Evolutionary conservation across 2,329 filamentous ascomycete genomes (phyloP), one percentile per base, ranked within the genome.

Genomic region (Talaromyces sp.): DNA sequence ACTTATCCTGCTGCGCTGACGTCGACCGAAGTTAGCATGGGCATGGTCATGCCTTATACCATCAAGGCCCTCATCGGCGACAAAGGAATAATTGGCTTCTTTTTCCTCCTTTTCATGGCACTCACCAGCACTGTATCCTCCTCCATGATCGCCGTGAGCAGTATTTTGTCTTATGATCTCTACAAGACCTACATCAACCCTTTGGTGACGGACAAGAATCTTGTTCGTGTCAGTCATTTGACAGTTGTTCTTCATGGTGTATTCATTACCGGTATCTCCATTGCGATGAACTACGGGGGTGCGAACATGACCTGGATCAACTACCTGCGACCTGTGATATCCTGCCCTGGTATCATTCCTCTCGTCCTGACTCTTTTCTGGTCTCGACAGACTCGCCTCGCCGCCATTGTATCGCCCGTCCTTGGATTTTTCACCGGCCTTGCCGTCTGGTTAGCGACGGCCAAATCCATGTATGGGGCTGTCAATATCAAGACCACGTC

Each of bases 51-150:
- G 76, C 77, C 77, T 3, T 79, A 77, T 47, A 68, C 72, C 0
- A 63, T 78, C 11, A 72, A 75, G 41, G 75, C 76, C 0, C 61
- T 80, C 0, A 71, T 79, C 8, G 78, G 78, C 5, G 67, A 69
- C 37, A 68, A 69, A 9, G 77, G 75, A 0, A 75, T 75, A 9
- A 67, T 71, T 2, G 77, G 70, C 2, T 73, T 78, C 43, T 73
- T 82, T 14, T 70, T 82, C 0, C 66, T 81, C 7, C 64, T 80
- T 1, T 81, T 81, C 65, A 81, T 81, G 79, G 77, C 79, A 3
- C 60, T 81, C 22, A 82, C 79, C 0, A 77, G 74, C 47, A 80
- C 77, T 0, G 71, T 80, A 0, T 80, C 77, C 0, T 79, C 79
- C 0, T 77, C 73, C 4, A 76, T 80, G 70, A 81, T 82, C 43